A percentile compares a stretch with the other conserved stretches of the same genome.
Conservation (phyloP, 495 filamentous ascomycete genomes). For the Penicillium ochrochloron region DNA sequence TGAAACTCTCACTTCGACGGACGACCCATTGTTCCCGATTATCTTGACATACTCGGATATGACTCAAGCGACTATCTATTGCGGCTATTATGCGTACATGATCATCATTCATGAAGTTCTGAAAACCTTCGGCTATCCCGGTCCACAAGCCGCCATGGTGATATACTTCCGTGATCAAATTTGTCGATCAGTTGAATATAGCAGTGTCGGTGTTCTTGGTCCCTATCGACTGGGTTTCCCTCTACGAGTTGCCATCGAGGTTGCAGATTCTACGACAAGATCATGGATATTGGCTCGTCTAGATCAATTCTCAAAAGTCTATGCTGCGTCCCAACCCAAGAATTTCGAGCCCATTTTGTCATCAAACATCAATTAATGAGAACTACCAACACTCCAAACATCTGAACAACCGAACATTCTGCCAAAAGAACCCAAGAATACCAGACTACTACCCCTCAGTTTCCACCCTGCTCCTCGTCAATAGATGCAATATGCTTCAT, state of each 20-base stretch:
- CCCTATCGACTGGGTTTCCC: constrained; percentile 41
- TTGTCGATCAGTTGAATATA: constrained; percentile 43
- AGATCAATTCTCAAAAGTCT: constrained; percentile 33
- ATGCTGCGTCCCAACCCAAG: constrained; percentile 32
- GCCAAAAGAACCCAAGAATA: not conserved
- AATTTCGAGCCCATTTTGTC: constrained; percentile 20
- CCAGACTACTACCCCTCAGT: constrained; percentile 1
- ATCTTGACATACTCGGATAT: constrained; percentile 35
- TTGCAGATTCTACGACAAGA: constrained; percentile 33
- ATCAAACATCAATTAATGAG: not conserved
- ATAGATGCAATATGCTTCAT: constrained; percentile 7
- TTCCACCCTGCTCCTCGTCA: constrained; percentile 13
- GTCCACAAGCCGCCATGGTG: constrained; percentile 34
- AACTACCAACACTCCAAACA: not conserved
- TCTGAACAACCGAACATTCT: not conserved
- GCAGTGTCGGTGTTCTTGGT: constrained; percentile 34
- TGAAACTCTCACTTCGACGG: constrained; percentile 27
- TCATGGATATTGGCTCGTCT: constrained; percentile 35
- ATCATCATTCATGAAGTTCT: constrained; percentile 38
- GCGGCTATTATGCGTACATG: constrained; percentile 42
- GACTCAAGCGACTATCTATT: constrained; percentile 32
- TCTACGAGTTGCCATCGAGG: constrained; percentile 38
- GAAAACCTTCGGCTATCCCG: constrained; percentile 32
- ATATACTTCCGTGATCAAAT: constrained; percentile 41
- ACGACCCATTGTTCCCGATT: constrained; percentile 31